phyloP scores from a whole-genome alignment of 2,329 filamentous ascomycete genomes.

The Colletotrichum caudatum region DNA sequence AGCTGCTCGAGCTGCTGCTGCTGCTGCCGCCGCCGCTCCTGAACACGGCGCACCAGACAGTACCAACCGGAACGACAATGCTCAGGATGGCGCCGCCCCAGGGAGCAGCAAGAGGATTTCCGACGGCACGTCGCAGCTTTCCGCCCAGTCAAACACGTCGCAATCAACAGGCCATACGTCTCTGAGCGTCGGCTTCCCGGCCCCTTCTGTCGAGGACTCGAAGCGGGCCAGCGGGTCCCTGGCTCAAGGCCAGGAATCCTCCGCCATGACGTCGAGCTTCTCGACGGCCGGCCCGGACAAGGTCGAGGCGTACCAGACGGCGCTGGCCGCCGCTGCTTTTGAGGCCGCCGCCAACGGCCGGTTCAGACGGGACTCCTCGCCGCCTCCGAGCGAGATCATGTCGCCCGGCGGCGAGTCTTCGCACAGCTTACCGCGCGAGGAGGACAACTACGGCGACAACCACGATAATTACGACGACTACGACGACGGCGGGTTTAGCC shows the following conservation, averaged over 20 bases:
- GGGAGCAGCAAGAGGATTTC: conserved; percentile 57
- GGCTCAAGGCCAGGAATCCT: conserved; percentile 40
- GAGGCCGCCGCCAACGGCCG: conserved; percentile 81
- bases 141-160: conserved; percentile 56
- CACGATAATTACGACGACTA: conserved; percentile 56
- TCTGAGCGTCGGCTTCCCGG: conserved; percentile 50
- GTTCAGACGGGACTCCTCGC: conserved; percentile 72
- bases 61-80: conserved; percentile 44
- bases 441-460: conserved; percentile 36
- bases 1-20: conserved; percentile 53
- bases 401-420: conserved; percentile 44
- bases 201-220: conserved; percentile 23
- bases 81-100: conserved; percentile 45
- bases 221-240: conserved; percentile 32
- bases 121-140: conserved; percentile 59
- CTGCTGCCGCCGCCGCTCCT: conserved; percentile 32
- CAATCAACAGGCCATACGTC: conserved; percentile 68
- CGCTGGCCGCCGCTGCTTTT: conserved; percentile 84
- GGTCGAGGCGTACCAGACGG: conserved; percentile 81
- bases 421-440: conserved; percentile 42
- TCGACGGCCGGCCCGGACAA: conserved; percentile 45
- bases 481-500: conserved; percentile 62
- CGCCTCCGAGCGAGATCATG: conserved; percentile 49
- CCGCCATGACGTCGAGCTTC: conserved; percentile 40
- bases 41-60: conserved; percentile 53